Evolutionary conservation across 148 eudicot species (phyloP), one percentile per base, ranked within the genome.

Genomic region (Chenopodium berlandieri): DNA sequence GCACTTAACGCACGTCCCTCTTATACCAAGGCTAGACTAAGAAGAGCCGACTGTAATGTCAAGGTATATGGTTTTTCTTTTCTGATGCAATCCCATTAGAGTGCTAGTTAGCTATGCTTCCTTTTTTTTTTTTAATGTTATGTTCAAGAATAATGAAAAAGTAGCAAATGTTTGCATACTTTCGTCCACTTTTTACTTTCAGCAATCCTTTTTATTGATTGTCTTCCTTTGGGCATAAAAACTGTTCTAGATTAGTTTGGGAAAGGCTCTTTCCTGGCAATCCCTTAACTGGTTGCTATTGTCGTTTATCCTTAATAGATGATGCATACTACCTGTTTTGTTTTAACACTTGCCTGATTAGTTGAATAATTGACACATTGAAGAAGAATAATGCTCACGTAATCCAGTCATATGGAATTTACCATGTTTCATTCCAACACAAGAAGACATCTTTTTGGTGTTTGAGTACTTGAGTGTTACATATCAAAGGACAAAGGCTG

Each of bases 31-130:
- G 98, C 99, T 37, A 85, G 95, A 76, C 78, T 94, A 82, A 90
- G 99, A 86, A 83, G 98, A 90, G 97, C 95, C 31, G 92, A 96
- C 80, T 92, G 98, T 79, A 83, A 85, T 81, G 84, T 87, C 71
- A 92, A 94, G 99, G 99, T 96, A 79, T 16, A 20, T 0, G 7
- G 1, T 9, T 75, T 68, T 46, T 63, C 47, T 63, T 14, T 47
- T 64, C 63, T 40, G 4, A 65, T 46, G 60, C 70, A 13, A 4
- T 9, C 44, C 27, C 32, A 47, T 20, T 71, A 6, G 48, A 25
- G 8, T 67, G 44, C 40, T 75, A 32, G 1, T 48, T 46, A 44
- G 0, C 6, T 72, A 46, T 72, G 75, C 14, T 44, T 72, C 54
- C 25, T 62, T 2, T 10, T 20, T 22, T n/a, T 3, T 31, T 31